Evolutionary conservation across 163 green algal genomes (phyloP).

Genomic region (Chloromonas sp.): DNA sequence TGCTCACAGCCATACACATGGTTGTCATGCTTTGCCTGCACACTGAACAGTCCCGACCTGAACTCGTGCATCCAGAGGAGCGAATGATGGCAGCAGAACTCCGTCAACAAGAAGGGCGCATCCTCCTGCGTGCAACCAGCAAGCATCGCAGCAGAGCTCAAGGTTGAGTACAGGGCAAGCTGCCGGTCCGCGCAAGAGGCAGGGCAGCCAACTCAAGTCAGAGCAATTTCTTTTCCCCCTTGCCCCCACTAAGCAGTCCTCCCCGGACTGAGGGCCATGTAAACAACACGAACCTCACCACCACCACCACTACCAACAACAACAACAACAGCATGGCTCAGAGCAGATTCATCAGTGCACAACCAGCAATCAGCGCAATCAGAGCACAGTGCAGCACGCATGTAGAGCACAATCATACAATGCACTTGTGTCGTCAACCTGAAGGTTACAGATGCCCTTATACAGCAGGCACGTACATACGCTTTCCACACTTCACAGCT

Average conservation of each 20-base stretch:
- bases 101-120: constrained; percentile 15
- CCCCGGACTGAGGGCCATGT: neutral
- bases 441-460: too few relatives aligned
- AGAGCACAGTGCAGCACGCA: too few relatives aligned
- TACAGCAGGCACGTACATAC: too few relatives aligned
- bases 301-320: too few relatives aligned
- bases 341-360: neutral
- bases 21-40: too few relatives aligned
- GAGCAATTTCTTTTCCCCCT: too few relatives aligned
- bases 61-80: constrained; percentile 20
- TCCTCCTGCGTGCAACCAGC: constrained; percentile 10
- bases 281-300: neutral
- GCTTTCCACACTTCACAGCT: too few relatives aligned
- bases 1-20: too few relatives aligned
- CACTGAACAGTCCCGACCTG: neutral
- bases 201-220: neutral
- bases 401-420: too few relatives aligned
- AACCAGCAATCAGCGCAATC: neutral
- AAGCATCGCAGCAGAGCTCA: neutral
- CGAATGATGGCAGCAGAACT: constrained; percentile 24
- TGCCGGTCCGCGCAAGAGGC: neutral
- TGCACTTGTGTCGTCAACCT: too few relatives aligned
- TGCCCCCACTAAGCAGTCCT: too few relatives aligned
- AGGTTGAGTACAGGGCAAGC: neutral
- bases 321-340: neutral